Conservation (phyloP, 345 rosid genomes). For the Hibiscus syriacus region DNA sequence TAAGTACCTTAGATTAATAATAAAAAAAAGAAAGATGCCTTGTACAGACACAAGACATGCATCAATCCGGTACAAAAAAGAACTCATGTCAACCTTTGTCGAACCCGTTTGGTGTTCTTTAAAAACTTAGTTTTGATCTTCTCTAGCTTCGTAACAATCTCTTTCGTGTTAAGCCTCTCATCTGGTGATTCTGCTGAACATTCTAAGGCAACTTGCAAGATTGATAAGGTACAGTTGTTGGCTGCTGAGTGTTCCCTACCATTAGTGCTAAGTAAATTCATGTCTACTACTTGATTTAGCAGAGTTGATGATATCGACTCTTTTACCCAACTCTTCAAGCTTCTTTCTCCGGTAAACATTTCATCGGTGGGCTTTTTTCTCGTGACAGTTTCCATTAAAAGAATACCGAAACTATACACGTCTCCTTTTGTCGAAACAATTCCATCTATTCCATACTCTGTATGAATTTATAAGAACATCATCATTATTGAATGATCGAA, state of each 20-base stretch:
- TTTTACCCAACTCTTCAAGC: conserved; percentile 5
- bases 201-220: neutral
- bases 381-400: conserved; percentile 15
- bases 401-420: conserved; percentile 14
- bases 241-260: neutral
- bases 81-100: too few relatives aligned
- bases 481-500: too few relatives aligned
- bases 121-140: neutral
- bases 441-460: conserved; percentile 12
- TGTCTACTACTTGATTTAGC: neutral
- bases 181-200: neutral
- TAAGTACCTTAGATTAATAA: too few relatives aligned
- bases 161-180: neutral
- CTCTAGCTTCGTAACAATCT: neutral
- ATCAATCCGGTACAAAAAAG: too few relatives aligned
- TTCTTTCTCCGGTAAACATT: neutral
- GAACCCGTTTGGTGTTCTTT: neutral
- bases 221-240: neutral
- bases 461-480: neutral
- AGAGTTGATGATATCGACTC: neutral
- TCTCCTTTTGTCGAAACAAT: conserved; percentile 7
- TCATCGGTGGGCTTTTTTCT: conserved; percentile 9
- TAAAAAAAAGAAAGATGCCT: too few relatives aligned
- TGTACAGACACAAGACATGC: too few relatives aligned
- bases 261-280: neutral